Evolutionary conservation across 2,329 filamentous ascomycete genomes (phyloP).

Genomic region (Cladophialophora yegresii): DNA sequence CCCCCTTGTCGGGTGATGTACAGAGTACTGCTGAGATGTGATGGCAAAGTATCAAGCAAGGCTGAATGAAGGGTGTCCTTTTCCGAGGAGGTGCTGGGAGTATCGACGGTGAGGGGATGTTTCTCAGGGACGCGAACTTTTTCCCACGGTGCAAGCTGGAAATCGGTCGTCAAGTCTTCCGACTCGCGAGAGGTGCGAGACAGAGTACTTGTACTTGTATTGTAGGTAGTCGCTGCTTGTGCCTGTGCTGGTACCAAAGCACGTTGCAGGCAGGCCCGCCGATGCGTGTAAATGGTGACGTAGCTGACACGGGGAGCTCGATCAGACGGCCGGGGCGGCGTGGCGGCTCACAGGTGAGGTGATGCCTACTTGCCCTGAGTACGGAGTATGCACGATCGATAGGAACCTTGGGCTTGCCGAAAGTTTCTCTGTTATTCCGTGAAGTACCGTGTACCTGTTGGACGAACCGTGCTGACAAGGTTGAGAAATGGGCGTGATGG

Average conservation of each 20-base stretch:
- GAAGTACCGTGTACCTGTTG: not conserved
- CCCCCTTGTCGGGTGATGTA: too few relatives aligned
- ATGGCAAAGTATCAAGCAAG: not conserved
- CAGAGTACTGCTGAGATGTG: not conserved
- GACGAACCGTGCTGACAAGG: not conserved
- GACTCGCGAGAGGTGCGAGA: not conserved
- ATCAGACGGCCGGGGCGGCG: not conserved
- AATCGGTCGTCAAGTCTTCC: too few relatives aligned
- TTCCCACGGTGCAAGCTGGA: too few relatives aligned
- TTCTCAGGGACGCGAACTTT: too few relatives aligned
- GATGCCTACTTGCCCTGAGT: too few relatives aligned
- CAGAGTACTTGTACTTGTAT: not conserved
- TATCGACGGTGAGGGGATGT: not conserved
- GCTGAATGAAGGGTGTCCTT: too few relatives aligned
- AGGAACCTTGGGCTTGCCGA: not conserved
- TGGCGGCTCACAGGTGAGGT: too few relatives aligned
- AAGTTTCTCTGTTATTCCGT: not conserved
- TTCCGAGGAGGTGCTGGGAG: too few relatives aligned
- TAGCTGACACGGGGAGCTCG: constrained; percentile 1
- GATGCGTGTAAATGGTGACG: constrained; percentile 9
- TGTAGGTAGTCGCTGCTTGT: not conserved
- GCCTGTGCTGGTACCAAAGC: not conserved
- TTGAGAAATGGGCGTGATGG: not conserved
- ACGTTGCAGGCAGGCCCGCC: too few relatives aligned
- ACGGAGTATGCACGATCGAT: constrained; percentile 1